Conservation (phyloP, 495 filamentous ascomycete genomes). For the Platismatia glauca region DNA sequence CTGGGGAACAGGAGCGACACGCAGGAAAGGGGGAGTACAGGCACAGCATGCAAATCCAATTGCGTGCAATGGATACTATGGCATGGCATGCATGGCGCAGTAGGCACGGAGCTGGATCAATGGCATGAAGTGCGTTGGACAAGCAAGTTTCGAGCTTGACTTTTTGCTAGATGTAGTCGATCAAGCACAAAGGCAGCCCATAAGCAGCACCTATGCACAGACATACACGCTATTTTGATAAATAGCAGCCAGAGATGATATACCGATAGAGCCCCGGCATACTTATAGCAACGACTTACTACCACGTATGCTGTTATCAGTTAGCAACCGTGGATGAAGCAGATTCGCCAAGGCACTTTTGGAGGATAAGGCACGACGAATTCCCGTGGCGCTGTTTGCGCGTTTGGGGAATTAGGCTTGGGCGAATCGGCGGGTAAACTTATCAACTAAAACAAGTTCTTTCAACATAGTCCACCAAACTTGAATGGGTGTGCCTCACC, state of each 20-base stretch:
- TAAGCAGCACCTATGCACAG: neutral
- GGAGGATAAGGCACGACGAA: no score
- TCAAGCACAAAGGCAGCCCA: neutral
- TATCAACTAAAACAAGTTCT: neutral
- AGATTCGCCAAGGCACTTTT: no score
- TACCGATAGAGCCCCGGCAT: neutral
- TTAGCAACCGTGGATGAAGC: neutral
- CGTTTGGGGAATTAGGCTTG: neutral
- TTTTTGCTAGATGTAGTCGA: neutral
- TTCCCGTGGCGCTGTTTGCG: no score
- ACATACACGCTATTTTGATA: neutral
- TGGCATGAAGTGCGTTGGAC: neutral
- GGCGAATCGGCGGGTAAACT: constrained; percentile 5
- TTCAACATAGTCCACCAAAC: neutral
- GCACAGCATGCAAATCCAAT: no score
- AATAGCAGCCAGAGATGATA: neutral
- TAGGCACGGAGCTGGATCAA: neutral
- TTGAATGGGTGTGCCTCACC: neutral
- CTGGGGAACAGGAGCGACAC: no score
- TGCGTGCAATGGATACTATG: no score
- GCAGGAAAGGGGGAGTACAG: neutral
- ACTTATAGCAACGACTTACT: neutral
- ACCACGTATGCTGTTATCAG: neutral
- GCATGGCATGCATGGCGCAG: neutral
- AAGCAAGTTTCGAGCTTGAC: neutral